Percentiles rank a stretch among this genome's conserved stretches.
Conservation (phyloP, 805 yeast species). For the Millerozyma acaciae region DNA sequence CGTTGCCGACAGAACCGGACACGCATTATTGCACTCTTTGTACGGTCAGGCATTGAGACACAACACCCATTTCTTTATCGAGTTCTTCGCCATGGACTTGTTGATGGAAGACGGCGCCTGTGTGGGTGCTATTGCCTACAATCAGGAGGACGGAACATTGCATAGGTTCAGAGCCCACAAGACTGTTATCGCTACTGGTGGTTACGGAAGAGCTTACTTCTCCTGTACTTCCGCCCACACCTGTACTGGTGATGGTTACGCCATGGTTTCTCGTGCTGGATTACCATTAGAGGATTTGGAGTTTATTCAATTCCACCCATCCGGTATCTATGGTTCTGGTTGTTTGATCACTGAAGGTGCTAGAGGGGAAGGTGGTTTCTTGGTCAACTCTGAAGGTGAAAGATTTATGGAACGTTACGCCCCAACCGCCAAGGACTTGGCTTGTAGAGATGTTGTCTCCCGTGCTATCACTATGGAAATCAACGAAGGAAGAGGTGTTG, state of each 20-base stretch:
- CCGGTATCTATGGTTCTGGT: slow-evolving; percentile 98
- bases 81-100: slow-evolving; percentile 91
- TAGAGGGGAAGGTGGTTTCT: slow-evolving; percentile 99
- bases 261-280: slow-evolving; percentile 98
- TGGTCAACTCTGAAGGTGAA: slow-evolving; percentile 96
- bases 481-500: slow-evolving; percentile 99
- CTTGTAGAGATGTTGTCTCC: slow-evolving; percentile 97
- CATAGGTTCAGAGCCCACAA: slow-evolving; percentile 97
- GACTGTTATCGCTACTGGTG: slow-evolving; percentile 97
- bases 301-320: slow-evolving; percentile 98
- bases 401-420: slow-evolving; percentile 99
- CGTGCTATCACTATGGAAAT: slow-evolving; percentile 98
- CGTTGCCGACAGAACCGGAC: slow-evolving; percentile 99
- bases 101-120: slow-evolving; percentile 93
- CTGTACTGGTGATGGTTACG: slow-evolving; percentile 98
- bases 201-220: slow-evolving; percentile 97
- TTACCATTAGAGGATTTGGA: slow-evolving; percentile 96
- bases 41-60: slow-evolving; percentile 96
- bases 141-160: slow-evolving; percentile 97
- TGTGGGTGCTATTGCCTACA: slow-evolving; percentile 95
- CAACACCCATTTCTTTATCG: slow-evolving; percentile 96
- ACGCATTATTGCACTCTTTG: slow-evolving; percentile 89
- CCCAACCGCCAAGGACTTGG: slow-evolving; percentile 97
- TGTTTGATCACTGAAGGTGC: slow-evolving; percentile 99
- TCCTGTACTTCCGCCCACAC: slow-evolving; percentile 99